Percentiles rank a stretch among this genome's conserved stretches.
Evolutionary conservation across 768 basidiomycete genomes (phyloP).

Genomic region (Boletus rufocinnamomeus): DNA sequence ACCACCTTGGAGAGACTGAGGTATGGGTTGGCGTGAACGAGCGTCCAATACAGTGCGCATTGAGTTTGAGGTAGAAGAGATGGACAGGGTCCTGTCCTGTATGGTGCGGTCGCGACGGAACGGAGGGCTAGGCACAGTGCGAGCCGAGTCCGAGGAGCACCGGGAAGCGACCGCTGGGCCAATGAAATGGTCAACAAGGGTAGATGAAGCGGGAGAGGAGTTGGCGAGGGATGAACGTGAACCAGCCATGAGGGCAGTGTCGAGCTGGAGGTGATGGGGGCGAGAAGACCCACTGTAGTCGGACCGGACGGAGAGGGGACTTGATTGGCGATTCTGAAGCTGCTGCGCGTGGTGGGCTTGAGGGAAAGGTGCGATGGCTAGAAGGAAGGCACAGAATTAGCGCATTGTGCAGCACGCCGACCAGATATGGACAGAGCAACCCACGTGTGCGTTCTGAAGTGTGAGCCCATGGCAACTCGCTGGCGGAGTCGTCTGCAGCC

Average conservation of each 20-base stretch:
- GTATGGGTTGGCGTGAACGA: conserved; percentile 38
- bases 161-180: conserved; percentile 38
- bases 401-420: conserved; percentile 28
- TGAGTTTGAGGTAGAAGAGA: conserved; percentile 62
- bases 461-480: conserved; percentile 60
- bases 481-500: conserved; percentile 44
- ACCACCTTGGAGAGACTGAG: conserved; percentile 40
- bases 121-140: conserved; percentile 54
- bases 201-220: conserved; percentile 48
- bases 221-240: conserved; percentile 45
- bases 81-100: conserved; percentile 76
- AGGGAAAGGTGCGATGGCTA: conserved; percentile 30
- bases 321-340: conserved; percentile 32
- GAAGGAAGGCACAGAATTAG: conserved; percentile 26
- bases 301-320: conserved; percentile 44
- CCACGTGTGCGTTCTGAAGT: conserved; percentile 44
- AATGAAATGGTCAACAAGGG: conserved; percentile 38
- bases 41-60: conserved; percentile 47
- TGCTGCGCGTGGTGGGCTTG: conserved; percentile 28
- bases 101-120: conserved; percentile 59
- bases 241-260: conserved; percentile 47
- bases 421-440: conserved; percentile 36
- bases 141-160: conserved; percentile 71
- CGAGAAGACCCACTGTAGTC: conserved; percentile 39
- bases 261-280: conserved; percentile 59